Conservation (phyloP, 805 yeast species). For the Ogataea kodamae region DNA sequence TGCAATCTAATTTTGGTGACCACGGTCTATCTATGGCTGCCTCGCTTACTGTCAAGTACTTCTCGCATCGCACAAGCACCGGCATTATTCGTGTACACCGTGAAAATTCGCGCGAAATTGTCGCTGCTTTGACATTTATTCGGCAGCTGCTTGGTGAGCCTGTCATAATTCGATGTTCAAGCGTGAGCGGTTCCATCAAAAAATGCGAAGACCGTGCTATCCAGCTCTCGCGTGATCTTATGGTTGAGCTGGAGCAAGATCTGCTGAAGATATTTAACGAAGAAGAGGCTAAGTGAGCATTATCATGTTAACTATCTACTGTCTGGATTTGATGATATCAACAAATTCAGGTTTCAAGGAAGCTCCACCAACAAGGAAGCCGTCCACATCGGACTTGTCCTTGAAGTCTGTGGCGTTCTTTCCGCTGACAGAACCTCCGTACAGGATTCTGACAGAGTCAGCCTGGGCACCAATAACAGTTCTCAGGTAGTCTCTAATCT, state of each 20-base stretch:
- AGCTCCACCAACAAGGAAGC: conserved; percentile 99
- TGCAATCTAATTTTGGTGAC: conserved; percentile 74
- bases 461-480: conserved; percentile 81
- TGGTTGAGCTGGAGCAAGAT: conserved; percentile 13
- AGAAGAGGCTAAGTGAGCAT: conserved; percentile 6
- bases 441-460: conserved; percentile 78
- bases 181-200: conserved; percentile 83
- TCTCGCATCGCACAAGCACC: conserved; percentile 73
- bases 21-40: conserved; percentile 63
- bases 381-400: conserved; percentile 92
- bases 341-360: conserved; percentile 96
- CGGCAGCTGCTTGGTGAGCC: conserved; percentile 45
- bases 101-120: conserved; percentile 54
- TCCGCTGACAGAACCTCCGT: conserved; percentile 99
- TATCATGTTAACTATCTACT: conserved; percentile 35
- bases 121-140: conserved; percentile 64
- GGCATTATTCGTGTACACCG: conserved; percentile 80
- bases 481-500: conserved; percentile 79
- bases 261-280: conserved; percentile 6
- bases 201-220: conserved; percentile 75
- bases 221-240: conserved; percentile 40
- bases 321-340: conserved; percentile 91
- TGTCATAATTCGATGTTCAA: conserved; percentile 57
- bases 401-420: conserved; percentile 86
- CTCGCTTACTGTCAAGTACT: conserved; percentile 60